Base-by-base conservation (phyloP, 371 early-diverging fungal genomes). In the Haplosporangium sp. region DNA sequence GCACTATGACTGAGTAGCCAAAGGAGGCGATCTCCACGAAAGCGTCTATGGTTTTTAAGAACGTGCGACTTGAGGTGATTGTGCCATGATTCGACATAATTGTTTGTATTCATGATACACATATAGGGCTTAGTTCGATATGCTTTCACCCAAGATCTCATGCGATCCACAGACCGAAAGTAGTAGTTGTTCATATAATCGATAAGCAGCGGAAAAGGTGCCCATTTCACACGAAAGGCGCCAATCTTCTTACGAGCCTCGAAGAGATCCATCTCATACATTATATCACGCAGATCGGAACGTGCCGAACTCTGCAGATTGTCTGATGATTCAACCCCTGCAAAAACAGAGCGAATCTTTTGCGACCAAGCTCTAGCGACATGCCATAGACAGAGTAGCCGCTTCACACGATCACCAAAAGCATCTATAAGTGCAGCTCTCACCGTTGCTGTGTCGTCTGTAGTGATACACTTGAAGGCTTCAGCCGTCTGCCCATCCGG, bases 61-160 rank as follows among this genome's bases (percentile, higher is more conserved):
- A 42, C 39, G 20, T 39, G 39, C 19, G 6, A 37, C 53, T 56
- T 37, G 2, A 38, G 53, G 53, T 27, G 50, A 15, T 27, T 40
- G 62, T 44, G 62, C 45, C 45, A 44, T 19, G 40, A 45, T 15
- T 45, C 47, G 10, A 61, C 40, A 9, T 61, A 61, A 39, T 61
- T 38, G 42, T 38, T 9, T 0, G 61, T 38, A 19, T 40, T n/a
- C 20, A 61, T 42, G 17, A 10, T 7, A 39, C 17, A 8, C 8
- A 13, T 13, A 50, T 13, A 50, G 17, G 8, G 5, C 8, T 19
- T 19, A 8, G 4, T 7, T 19, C 50, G 13, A 19, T 50, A 50
- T 50, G 50, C 52, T 50, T 48, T 63, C 50, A 50, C 50, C 63
- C 63, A 50, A 27, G n/a, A 27, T 57, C 27, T 27, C 57, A 34